phyloP scores from a whole-genome alignment of 2,329 filamentous ascomycete genomes.

The Exophiala spinifera region DNA sequence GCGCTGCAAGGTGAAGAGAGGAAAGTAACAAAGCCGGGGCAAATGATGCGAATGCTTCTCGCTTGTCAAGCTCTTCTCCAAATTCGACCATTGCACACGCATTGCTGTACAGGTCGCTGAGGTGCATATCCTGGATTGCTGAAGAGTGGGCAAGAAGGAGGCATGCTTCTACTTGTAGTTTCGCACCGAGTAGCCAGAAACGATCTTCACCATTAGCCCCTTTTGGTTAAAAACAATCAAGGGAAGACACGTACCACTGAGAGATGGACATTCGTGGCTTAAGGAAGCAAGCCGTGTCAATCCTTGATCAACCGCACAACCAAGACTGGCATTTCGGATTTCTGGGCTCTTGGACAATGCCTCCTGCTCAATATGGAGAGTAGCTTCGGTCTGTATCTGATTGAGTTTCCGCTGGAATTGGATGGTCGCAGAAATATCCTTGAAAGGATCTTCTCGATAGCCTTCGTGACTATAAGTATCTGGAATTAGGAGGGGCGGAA shows the following conservation, averaged over 20 bases:
- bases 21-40: no score
- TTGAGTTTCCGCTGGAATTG: constrained; percentile 14
- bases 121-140: not conserved
- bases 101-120: constrained; percentile 5
- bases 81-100: constrained; percentile 7
- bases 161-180: constrained; percentile 7
- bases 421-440: not conserved
- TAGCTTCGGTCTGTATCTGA: constrained; percentile 13
- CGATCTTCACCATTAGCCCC: constrained; percentile 1
- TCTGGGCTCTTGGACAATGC: constrained; percentile 14
- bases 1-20: constrained; percentile 4
- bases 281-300: not conserved
- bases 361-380: constrained; percentile 11
- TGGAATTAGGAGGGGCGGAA: constrained; percentile 10
- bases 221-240: not conserved
- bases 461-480: constrained; percentile 16
- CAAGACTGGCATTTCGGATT: constrained; percentile 12
- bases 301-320: constrained; percentile 3
- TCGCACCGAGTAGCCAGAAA: not conserved
- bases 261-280: not conserved
- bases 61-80: not conserved
- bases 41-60: not conserved
- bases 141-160: not conserved
- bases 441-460: constrained; percentile 10
- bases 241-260: not conserved